Percentiles rank a stretch among this genome's conserved stretches.
Evolutionary conservation across 2,329 filamentous ascomycete species (phyloP).

Genomic region (Xylaria sp.): DNA sequence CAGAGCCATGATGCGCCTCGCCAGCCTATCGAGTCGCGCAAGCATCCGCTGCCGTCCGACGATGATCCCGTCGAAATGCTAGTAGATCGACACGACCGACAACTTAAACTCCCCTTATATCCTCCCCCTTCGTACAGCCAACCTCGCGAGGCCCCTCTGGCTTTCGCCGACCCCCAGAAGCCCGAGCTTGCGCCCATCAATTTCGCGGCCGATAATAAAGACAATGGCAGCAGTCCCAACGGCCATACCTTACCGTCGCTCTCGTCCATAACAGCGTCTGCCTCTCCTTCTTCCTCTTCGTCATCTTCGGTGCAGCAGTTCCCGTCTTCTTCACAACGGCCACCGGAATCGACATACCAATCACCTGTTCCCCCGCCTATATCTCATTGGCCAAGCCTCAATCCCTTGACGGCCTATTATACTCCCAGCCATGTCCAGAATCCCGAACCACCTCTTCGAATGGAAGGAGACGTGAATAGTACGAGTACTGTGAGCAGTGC

Average conservation of each 20-base stretch:
- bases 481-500: slow-evolving; percentile 56
- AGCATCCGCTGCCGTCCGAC: slow-evolving; percentile 42
- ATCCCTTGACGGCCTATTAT: slow-evolving; percentile 62
- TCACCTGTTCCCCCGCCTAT: slow-evolving; percentile 44
- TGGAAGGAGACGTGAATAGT: slow-evolving; percentile 60
- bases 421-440: slow-evolving; percentile 57
- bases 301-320: slow-evolving; percentile 26
- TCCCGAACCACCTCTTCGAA: slow-evolving; percentile 59
- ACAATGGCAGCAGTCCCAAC: slow-evolving; percentile 40
- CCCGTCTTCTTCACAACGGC: slow-evolving; percentile 39
- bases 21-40: slow-evolving; percentile 32
- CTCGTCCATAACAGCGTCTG: slow-evolving; percentile 53
- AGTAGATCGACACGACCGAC: slow-evolving; percentile 47
- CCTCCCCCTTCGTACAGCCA: slow-evolving; percentile 54
- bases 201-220: slow-evolving; percentile 43
- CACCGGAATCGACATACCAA: slow-evolving; percentile 46
- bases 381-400: slow-evolving; percentile 61
- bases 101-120: slow-evolving; percentile 51
- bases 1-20: slow-evolving; percentile 39
- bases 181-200: slow-evolving; percentile 60
- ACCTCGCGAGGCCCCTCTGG: slow-evolving; percentile 50
- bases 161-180: slow-evolving; percentile 51
- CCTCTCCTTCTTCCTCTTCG: slow-evolving; percentile 43
- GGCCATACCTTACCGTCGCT: slow-evolving; percentile 55
- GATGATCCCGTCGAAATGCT: slow-evolving; percentile 36